Conservation (phyloP, 2,329 filamentous ascomycete species). For the Trichoderma breve region DNA sequence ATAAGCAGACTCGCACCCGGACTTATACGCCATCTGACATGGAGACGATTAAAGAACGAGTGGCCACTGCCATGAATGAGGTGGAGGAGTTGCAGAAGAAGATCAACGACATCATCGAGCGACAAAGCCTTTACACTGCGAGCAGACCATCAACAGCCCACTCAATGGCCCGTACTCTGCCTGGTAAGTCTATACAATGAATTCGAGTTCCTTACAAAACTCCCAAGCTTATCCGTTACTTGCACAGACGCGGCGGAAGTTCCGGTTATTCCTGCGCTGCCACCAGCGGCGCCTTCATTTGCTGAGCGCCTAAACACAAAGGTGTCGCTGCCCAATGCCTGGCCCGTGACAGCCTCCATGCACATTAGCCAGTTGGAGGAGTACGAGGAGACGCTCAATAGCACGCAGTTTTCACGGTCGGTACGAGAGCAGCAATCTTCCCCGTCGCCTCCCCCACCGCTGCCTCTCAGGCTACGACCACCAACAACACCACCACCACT, state of each 20-base stretch:
- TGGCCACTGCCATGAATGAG: constrained; percentile 57
- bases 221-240: constrained; percentile 4
- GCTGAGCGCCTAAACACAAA: constrained; percentile 53
- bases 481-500: constrained; percentile 47
- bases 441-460: constrained; percentile 49
- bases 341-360: constrained; percentile 36
- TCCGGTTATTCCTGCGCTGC: constrained; percentile 57
- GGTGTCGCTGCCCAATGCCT: constrained; percentile 36
- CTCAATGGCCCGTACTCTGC: constrained; percentile 36
- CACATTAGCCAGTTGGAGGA: constrained; percentile 34
- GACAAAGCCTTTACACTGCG: constrained; percentile 55
- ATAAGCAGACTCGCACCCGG: constrained; percentile 40
- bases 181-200: constrained; percentile 29
- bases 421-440: constrained; percentile 32
- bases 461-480: constrained; percentile 58
- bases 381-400: constrained; percentile 28
- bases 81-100: constrained; percentile 57
- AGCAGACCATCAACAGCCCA: constrained; percentile 54
- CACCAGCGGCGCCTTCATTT: constrained; percentile 57
- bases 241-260: constrained; percentile 48
- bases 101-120: constrained; percentile 59
- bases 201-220: constrained; percentile 9
- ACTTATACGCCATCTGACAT: constrained; percentile 47
- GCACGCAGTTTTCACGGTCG: constrained; percentile 23
- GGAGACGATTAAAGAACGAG: constrained; percentile 53